Base-by-base conservation (phyloP, 345 rosid genomes). In the Salix arbutifolia region DNA sequence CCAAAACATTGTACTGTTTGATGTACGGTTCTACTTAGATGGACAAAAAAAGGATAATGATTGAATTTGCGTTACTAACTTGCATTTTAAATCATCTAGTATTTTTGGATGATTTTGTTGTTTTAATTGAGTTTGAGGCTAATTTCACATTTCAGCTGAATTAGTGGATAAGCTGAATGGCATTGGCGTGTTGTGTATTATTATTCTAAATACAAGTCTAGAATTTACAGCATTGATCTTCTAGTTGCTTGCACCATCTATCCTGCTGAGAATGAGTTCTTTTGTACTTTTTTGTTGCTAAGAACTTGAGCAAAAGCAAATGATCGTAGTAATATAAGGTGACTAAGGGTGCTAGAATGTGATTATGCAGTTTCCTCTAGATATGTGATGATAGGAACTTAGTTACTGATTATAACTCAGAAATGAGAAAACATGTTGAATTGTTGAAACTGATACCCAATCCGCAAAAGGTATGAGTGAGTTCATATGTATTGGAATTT, bases 241-340 rank as follows among this genome's bases (percentile, higher is more conserved):
- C 67, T 19, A 42, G 58, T 68, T 69, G 71, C 52, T 77, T 67
- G 38, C 68, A 18, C 31, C 67, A n/a, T 28, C 70, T 68, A 11
- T 38, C 44, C 73, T 11, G 70, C 52, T 48, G 46, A 50, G 46
- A 30, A 33, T 46, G 61, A 70, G 73, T 67, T 56, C 62, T 56
- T 56, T 21, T 26, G 25, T 56, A 56, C 26, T n/a, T 56, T n/a
- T 8, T 23, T 9, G 62, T 11, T 8, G 23, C 65, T 61, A 53
- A 50, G 23, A 70, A 14, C 58, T 50, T 48, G 52, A 30, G 38
- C 60, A 50, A 9, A 19, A 71, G 18, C 26, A 60, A 37, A 8
- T n/a, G 62, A 56, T 56, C 26, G 10, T 56, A 56, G 62, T n/a
- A 9, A n/a, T 56, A 56, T 9, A 26, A n/a, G 62, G 62, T 56